Evolutionary conservation across 768 basidiomycete genomes (phyloP).

Genomic region (Amanita inopinata): DNA sequence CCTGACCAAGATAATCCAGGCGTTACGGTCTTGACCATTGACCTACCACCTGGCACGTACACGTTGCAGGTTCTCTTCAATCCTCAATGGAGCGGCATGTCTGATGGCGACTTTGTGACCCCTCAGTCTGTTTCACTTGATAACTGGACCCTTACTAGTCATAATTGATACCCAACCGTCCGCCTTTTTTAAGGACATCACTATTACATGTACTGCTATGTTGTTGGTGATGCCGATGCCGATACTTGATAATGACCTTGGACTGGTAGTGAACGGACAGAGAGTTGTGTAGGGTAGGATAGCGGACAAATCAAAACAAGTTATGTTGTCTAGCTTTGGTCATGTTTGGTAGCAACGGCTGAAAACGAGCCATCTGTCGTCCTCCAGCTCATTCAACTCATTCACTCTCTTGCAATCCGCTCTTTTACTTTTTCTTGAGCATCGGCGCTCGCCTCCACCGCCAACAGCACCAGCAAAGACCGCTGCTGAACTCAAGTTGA

Average conservation of each 20-base stretch:
- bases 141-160: constrained; percentile 73
- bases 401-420: constrained; percentile 16
- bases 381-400: no score
- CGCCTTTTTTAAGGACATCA: constrained; percentile 10
- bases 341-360: background rate
- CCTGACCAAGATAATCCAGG: constrained; percentile 69
- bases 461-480: no score
- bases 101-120: constrained; percentile 46
- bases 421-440: constrained; percentile 52
- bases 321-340: background rate
- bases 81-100: constrained; percentile 82
- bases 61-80: constrained; percentile 81
- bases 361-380: background rate
- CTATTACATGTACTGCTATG: background rate
- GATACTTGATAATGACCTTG: background rate
- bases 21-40: constrained; percentile 74
- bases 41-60: constrained; percentile 59
- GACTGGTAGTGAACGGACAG: background rate
- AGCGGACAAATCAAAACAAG: background rate
- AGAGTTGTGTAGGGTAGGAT: background rate
- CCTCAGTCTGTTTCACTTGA: constrained; percentile 64
- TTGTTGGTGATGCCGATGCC: background rate
- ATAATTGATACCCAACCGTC: constrained; percentile 35
- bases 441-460: constrained; percentile 36
- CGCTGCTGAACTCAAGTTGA: no score